Evolutionary conservation across 108 stramenopile genomes (phyloP), one percentile per base, ranked within the genome.

Genomic region (Skeletonema tropicum): DNA sequence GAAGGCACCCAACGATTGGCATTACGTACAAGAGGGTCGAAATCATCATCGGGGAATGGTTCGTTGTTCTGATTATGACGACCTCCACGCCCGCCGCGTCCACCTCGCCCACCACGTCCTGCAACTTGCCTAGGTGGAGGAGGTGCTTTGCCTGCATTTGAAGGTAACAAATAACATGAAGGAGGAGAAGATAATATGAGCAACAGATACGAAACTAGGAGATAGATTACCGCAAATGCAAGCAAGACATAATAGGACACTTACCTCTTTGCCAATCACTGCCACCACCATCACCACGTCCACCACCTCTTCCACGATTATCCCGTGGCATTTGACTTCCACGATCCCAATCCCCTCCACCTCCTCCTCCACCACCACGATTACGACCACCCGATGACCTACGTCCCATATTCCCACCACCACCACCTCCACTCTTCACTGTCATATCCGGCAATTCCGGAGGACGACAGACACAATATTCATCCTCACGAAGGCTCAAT

Each of bases 1-100:
- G 68, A 60, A 0, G 94, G 94, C 57, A 79, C 74, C 94, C 94
- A 95, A 5, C 89, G 83, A 71, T 92, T 92, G 17, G 76, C 83
- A 10, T 86, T 83, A 58, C 87, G 85, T 46, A 80, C 71, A 7
- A 95, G 71, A 0, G 90, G 90, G 31, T 61, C 84, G 26, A 89
- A 88, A 71, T 88, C 88, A 70, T 76, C 57, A 3, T 73, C 65
- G 23, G 46, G 52, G 36, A 36, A 45, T 48, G 64, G 67, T 7
- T 74, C 23, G 23, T 74, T 41, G 1, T 74, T 55, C 25, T 55
- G 17, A 63, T 48, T 57, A 12, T 39, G 64, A 35, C 46, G 42
- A 33, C 42, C 33, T 6, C 71, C 61, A 17, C 62, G 39, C 25
- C 74, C 61, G 26, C 74, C 74, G 12, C 74, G 67, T 29, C 74